Evolutionary conservation across 2,329 filamentous ascomycete species (phyloP).

Genomic region (Chaetomium strumarium): DNA sequence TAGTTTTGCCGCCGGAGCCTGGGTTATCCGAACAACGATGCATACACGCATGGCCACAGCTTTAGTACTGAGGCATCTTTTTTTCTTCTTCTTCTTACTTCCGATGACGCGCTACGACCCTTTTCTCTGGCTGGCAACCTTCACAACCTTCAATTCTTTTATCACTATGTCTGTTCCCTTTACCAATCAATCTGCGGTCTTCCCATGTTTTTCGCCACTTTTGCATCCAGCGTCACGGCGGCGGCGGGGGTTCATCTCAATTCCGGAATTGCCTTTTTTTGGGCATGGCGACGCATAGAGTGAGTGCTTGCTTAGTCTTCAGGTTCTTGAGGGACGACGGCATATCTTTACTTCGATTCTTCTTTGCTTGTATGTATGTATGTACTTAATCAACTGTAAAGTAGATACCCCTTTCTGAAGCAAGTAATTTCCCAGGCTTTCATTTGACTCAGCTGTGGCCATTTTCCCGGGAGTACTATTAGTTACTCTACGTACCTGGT

Average conservation of each 20-base stretch:
- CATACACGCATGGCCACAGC: too few relatives aligned
- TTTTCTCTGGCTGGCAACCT: too few relatives aligned
- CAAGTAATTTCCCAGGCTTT: constrained; percentile 1
- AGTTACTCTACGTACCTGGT: too few relatives aligned
- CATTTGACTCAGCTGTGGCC: neutral
- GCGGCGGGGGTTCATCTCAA: neutral
- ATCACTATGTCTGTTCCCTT: neutral
- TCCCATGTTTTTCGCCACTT: neutral
- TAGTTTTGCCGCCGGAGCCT: too few relatives aligned
- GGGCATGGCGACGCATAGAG: constrained; percentile 3
- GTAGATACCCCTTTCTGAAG: constrained; percentile 6
- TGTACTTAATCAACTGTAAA: neutral
- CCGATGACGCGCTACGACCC: too few relatives aligned
- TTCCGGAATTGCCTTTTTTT: neutral
- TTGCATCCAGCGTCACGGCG: neutral
- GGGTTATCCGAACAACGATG: too few relatives aligned
- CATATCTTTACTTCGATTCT: neutral
- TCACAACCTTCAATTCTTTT: too few relatives aligned
- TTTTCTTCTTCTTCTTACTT: too few relatives aligned
- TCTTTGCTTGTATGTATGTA: neutral
- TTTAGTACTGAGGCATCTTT: too few relatives aligned
- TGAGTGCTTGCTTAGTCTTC: neutral
- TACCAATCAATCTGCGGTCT: neutral
- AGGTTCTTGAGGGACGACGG: neutral
- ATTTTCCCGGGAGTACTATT: too few relatives aligned